These are phyloP conservation scores for Paracorniculantispora psalliotae DNA, from an alignment of 2,329 filamentous ascomycete genomes.

Conservation along the genomic window DNA sequence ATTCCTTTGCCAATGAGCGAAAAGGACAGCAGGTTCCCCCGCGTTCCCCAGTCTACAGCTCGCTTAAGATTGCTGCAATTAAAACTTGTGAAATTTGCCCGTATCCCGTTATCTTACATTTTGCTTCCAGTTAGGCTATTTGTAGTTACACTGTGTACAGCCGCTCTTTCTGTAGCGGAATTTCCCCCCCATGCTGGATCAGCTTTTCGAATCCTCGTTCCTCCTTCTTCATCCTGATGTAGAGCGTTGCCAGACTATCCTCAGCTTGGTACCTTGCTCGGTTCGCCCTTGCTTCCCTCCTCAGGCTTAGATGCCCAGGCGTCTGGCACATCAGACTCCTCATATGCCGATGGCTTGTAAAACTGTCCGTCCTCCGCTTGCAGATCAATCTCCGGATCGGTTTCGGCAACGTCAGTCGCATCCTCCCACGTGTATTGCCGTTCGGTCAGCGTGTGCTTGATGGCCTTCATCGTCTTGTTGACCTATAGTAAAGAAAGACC, in stretches of 20 bases:
- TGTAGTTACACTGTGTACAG: slow-evolving; percentile 11
- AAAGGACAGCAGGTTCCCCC: background rate
- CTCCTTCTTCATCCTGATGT: background rate
- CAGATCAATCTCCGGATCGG: slow-evolving; percentile 63
- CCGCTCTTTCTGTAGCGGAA: background rate
- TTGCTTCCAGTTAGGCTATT: background rate
- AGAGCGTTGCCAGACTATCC: background rate
- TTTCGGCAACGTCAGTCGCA: slow-evolving; percentile 59
- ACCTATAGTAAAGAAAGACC: slow-evolving; percentile 48
- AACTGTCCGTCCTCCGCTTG: slow-evolving; percentile 39
- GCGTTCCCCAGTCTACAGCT: background rate
- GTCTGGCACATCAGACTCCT: slow-evolving; percentile 23
- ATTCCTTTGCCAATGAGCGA: background rate
- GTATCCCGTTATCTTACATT: slow-evolving; percentile 7
- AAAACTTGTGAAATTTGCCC: slow-evolving; percentile 1
- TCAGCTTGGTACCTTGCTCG: slow-evolving; percentile 13
- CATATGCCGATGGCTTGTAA: slow-evolving; percentile 42
- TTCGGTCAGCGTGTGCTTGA: slow-evolving; percentile 82
- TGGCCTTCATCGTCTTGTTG: slow-evolving; percentile 69
- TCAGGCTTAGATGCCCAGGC: slow-evolving; percentile 21
- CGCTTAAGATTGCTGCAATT: slow-evolving; percentile 9
- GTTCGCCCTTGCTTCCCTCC: slow-evolving; percentile 8
- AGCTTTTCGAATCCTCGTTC: background rate
- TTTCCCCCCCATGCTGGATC: background rate
- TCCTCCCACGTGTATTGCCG: slow-evolving; percentile 85